Percentiles rank a stretch among this genome's conserved stretches.
phyloP scores from a whole-genome alignment of 2,329 filamentous ascomycete species.

The Elsinoe arachidis region DNA sequence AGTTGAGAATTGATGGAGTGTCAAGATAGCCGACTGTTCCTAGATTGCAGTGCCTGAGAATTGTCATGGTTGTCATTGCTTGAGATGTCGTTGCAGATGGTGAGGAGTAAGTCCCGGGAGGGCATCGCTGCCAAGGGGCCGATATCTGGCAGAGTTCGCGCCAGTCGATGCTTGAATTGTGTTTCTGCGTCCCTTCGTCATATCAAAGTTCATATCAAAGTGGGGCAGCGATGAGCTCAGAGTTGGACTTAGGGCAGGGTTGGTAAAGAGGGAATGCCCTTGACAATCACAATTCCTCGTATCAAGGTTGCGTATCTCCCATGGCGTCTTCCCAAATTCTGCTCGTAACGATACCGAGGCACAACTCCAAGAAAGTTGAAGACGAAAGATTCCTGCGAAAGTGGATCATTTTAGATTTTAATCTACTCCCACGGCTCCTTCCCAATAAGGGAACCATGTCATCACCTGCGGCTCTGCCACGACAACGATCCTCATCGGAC shows the following conservation, averaged over 20 bases:
- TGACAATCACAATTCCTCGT: no score
- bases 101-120: not conserved
- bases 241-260: not conserved
- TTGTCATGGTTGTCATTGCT: not conserved
- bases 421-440: constrained; percentile 8
- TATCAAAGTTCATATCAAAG: not conserved
- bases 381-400: not conserved
- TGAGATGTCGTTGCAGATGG: not conserved
- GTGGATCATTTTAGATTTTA: constrained; percentile 5
- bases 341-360: not conserved
- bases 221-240: no score
- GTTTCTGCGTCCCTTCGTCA: not conserved
- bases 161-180: not conserved
- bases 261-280: not conserved
- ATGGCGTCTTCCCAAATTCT: not conserved
- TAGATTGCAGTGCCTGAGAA: no score
- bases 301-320: not conserved
- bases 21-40: no score
- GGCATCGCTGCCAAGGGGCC: not conserved
- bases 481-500: not conserved
- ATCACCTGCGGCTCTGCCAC: constrained; percentile 1
- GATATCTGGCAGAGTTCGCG: not conserved
- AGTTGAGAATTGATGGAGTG: not conserved
- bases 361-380: not conserved
- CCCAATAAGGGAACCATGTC: constrained; percentile 3